phyloP scores from a whole-genome alignment of 2,329 filamentous ascomycete genomes.

The Diaporthe amygdali region DNA sequence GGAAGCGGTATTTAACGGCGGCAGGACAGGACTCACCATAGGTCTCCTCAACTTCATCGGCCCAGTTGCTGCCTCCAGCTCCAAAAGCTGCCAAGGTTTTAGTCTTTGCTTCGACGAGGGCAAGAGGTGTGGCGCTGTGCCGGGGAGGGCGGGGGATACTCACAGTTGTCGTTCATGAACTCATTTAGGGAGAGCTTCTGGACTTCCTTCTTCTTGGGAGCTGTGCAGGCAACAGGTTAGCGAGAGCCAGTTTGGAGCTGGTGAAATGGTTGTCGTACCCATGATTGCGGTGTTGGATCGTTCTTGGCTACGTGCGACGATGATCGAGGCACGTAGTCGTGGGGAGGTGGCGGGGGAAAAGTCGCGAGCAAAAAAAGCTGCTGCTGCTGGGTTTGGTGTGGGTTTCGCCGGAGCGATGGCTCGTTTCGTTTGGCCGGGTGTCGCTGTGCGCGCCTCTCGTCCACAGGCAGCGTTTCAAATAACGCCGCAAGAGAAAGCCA shows the following conservation, averaged over 20 bases:
- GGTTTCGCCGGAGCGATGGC: slow-evolving; percentile 9
- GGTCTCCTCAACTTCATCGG: slow-evolving; percentile 96
- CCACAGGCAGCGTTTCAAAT: not conserved
- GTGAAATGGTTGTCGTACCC: slow-evolving; percentile 46
- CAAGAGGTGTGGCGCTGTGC: slow-evolving; percentile 19
- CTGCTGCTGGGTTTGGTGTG: slow-evolving; percentile 25
- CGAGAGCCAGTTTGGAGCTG: slow-evolving; percentile 31
- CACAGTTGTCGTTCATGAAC: slow-evolving; percentile 93
- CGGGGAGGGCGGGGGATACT: slow-evolving; percentile 44
- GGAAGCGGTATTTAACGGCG: slow-evolving; percentile 11
- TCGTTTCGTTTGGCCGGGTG: not conserved
- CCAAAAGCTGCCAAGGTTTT: slow-evolving; percentile 49
- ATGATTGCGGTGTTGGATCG: slow-evolving; percentile 58
- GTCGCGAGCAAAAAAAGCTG: slow-evolving; percentile 22
- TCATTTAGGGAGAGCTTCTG: slow-evolving; percentile 98
- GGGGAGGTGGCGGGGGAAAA: slow-evolving; percentile 5
- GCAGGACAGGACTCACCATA: slow-evolving; percentile 63
- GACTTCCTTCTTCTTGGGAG: slow-evolving; percentile 90
- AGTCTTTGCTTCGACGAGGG: slow-evolving; percentile 34
- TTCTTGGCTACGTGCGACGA: slow-evolving; percentile 54
- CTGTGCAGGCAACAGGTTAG: slow-evolving; percentile 60
- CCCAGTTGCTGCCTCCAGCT: slow-evolving; percentile 77
- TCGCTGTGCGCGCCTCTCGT: not conserved
- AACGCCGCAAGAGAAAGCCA: not conserved
- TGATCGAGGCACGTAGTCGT: slow-evolving; percentile 27